Evolutionary conservation across 192 early-diverging fungal species (phyloP), one percentile per base, ranked within the genome.

Genomic region (Dimargaris xerosporica): DNA sequence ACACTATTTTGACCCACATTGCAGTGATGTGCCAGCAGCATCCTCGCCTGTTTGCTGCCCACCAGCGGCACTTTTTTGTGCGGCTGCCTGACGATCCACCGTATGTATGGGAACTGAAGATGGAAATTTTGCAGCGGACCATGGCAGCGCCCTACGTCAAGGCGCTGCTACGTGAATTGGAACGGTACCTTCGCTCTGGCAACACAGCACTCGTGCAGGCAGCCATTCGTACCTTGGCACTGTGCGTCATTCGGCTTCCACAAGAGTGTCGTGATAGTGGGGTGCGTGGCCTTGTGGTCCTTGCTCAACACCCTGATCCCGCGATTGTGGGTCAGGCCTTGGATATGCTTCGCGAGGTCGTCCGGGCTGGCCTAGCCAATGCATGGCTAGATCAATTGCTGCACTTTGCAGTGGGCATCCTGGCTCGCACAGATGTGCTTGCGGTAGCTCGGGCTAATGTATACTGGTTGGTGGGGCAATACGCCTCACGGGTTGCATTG

Each of bases 391-490:
- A 41, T 21, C 12, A 10, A 9, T n/a, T 60, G 5, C 39, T 60
- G n/a, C 21, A n/a, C 11, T 21, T 4, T 44, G 17, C 42, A 13
- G 5, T 60, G 28, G 42, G 58, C 19, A 13, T 60, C 21, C n/a
- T 60, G 5, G 26, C 42, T 19, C 21, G 26, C n/a, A 9, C 41
- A 34, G 11, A 56, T 56, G 42, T 39, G 13, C 10, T 41, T 34
- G 34, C 58, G 0, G 28, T 71, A 53, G 94, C 96, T 17, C 74
- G 90, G 15, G 91, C 94, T 4, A 82, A 84, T 29, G 82, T 97
- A 17, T 77, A 94, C 60, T 90, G 89, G 81, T 74, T 99, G 47
- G 83, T 97, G 25, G 82, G 89, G 29, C 86, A 92, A 62, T 85
- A 95, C 76, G 70, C 78, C 25, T 69, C 75, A 23, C 70, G 74